Evolutionary conservation across 1,284 basidiomycete species (phyloP).

Genomic region (Vanrija sp.): DNA sequence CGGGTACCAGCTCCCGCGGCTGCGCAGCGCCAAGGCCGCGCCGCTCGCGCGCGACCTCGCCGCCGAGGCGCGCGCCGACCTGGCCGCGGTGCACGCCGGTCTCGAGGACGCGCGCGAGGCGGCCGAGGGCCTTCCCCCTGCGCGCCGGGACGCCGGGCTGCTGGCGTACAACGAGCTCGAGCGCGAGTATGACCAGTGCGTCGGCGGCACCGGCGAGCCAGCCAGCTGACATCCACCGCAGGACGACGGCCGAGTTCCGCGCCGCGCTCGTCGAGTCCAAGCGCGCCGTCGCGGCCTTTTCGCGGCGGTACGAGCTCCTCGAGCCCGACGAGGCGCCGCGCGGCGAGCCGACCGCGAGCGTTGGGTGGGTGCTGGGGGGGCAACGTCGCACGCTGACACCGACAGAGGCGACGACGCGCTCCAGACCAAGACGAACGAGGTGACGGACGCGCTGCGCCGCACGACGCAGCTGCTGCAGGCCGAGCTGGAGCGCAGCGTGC

Average conservation of each 20-base stretch:
- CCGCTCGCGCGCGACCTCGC: slow-evolving; percentile 67
- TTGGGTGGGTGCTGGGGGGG: slow-evolving; percentile 11
- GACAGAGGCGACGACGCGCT: slow-evolving; percentile 70
- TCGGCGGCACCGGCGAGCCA: background rate
- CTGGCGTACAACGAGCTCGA: slow-evolving; percentile 25
- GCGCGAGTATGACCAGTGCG: slow-evolving; percentile 20
- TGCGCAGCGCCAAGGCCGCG: slow-evolving; percentile 64
- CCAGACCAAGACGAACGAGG: slow-evolving; percentile 80
- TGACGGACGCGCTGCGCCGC: slow-evolving; percentile 77
- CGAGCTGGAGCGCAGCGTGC: slow-evolving; percentile 81
- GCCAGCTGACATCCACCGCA: background rate
- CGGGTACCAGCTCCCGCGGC: slow-evolving; percentile 68
- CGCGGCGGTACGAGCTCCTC: slow-evolving; percentile 26
- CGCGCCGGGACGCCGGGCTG: slow-evolving; percentile 56
- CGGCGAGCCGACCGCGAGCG: slow-evolving; percentile 17
- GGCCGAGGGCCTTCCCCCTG: slow-evolving; percentile 6
- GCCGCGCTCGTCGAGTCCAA: slow-evolving; percentile 29
- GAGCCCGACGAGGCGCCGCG: slow-evolving; percentile 9
- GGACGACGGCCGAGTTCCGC: slow-evolving; percentile 24
- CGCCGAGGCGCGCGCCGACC: slow-evolving; percentile 69
- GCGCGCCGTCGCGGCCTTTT: slow-evolving; percentile 13
- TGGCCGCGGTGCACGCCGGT: slow-evolving; percentile 56
- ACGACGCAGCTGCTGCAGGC: slow-evolving; percentile 81
- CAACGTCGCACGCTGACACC: background rate
- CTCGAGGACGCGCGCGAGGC: slow-evolving; percentile 10